Base-by-base conservation (phyloP, 2,329 filamentous ascomycete genomes). In the Daldinia sp. region DNA sequence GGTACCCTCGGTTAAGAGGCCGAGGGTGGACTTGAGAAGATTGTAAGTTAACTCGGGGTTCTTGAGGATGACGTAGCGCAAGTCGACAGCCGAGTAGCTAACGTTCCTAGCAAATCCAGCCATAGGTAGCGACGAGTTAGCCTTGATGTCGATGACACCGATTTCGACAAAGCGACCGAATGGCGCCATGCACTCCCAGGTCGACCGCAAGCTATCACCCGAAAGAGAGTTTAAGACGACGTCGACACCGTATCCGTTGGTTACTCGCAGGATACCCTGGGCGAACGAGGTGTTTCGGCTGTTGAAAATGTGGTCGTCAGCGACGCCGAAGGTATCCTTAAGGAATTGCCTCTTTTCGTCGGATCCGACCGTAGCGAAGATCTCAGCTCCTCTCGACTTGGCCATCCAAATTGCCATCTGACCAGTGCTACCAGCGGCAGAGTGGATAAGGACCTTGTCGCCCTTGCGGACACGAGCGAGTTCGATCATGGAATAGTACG, bases 101-200 rank as follows among this genome's bases (percentile, higher is more conserved):
- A 71, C 67, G 19, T 73, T 73, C 43, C 59, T 68, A 3, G 74
- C 72, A 43, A 81, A 81, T 1, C 72, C 72, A 1, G 69, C 60
- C 78, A 81, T 81, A 3, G 77, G 75, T 2, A 81, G 69, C 1
- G 71, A 66, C 4, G 71, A 73, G 32, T 78, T 77, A 23, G 75
- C 73, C 13, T 68, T 63, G 41, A 78, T 75, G 54, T 78, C 76
- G 2, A 70, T 68, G 41, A 74, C 74, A 15, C 75, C 75, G 25
- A 79, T 73, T 51, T 79, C 78, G 0, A 79, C 60, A 41, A 79
- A 77, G 1, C 73, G 66, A 1, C 77, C 77, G 51, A 73, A 76
- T 4, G 68, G 68, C 8, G 78, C 75, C 15, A 80, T 67, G 56
- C 75, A 78, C 27, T 75, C 66, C 74, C 73, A 78, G 1, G 76